Conservation (phyloP, 208 protist genomes). For the Crithidia acanthocephali region DNA sequence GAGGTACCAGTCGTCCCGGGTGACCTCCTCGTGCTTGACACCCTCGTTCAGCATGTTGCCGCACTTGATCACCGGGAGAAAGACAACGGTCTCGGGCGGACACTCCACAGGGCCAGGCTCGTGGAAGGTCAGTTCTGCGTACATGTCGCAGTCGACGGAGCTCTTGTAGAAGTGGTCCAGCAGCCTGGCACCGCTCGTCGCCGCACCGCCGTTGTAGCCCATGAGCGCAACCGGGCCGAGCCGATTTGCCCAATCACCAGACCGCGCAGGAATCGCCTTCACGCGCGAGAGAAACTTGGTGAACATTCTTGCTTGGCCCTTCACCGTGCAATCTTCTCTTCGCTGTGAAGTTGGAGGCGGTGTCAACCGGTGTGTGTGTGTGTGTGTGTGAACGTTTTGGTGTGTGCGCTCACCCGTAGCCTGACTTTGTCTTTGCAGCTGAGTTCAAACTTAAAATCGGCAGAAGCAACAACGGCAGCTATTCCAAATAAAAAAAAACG, state of each 20-base stretch:
- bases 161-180: slow-evolving; percentile 61
- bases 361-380: background rate
- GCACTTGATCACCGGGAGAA: slow-evolving; percentile 77
- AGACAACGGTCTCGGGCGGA: slow-evolving; percentile 77
- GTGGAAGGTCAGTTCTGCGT: slow-evolving; percentile 79
- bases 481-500: too few relatives aligned
- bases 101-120: slow-evolving; percentile 74
- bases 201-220: slow-evolving; percentile 48
- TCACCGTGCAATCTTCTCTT: background rate
- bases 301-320: slow-evolving; percentile 52
- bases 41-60: slow-evolving; percentile 55
- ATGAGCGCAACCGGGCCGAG: slow-evolving; percentile 79
- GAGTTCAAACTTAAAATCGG: too few relatives aligned
- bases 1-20: slow-evolving; percentile 74
- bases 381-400: background rate
- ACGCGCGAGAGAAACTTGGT: slow-evolving; percentile 67
- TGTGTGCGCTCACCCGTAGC: too few relatives aligned
- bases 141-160: slow-evolving; percentile 76
- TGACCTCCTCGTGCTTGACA: background rate
- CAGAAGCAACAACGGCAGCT: too few relatives aligned
- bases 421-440: too few relatives aligned
- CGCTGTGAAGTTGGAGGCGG: background rate
- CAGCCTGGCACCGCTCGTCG: slow-evolving; percentile 38
- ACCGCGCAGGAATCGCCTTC: slow-evolving; percentile 55
- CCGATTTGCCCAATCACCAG: slow-evolving; percentile 70